A percentile compares a stretch with the other conserved stretches of the same genome.
These are phyloP conservation scores for Lachnellula cervina DNA, from an alignment of 2,329 filamentous ascomycete genomes.

Conservation along the genomic window DNA sequence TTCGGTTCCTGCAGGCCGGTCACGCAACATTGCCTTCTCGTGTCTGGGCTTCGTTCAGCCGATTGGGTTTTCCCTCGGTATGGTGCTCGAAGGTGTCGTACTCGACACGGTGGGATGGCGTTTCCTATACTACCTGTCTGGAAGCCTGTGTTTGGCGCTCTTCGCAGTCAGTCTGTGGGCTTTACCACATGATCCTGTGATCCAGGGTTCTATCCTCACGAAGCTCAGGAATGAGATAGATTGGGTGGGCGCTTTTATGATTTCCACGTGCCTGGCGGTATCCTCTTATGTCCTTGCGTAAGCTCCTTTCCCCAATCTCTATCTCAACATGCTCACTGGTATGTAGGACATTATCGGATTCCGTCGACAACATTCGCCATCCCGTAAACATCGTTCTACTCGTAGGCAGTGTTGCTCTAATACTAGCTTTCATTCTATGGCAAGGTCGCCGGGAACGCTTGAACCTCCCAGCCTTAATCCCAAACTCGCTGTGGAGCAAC, in stretches of 20 bases:
- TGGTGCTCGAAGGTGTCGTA: conserved; percentile 46
- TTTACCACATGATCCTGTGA: conserved; percentile 29
- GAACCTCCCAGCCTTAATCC: conserved; percentile 51
- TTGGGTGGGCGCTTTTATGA: conserved; percentile 48
- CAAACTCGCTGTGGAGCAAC: conserved; percentile 58
- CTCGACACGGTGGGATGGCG: conserved; percentile 45
- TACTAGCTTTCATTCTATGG: conserved; percentile 20
- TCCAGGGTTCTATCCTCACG: conserved; percentile 28
- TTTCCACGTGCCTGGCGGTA: conserved; percentile 42
- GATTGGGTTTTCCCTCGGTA: conserved; percentile 45
- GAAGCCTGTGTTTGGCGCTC: conserved; percentile 33
- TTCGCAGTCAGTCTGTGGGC: conserved; percentile 35
- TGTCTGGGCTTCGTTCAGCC: conserved; percentile 43
- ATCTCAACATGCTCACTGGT: no score
- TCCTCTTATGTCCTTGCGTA: conserved; percentile 51
- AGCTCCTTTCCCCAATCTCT: conserved; percentile 23
- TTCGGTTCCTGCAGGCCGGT: conserved; percentile 35
- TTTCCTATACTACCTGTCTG: conserved; percentile 40
- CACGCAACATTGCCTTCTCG: conserved; percentile 39
- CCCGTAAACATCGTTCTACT: conserved; percentile 46
- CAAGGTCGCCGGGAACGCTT: conserved; percentile 40
- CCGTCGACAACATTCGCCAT: conserved; percentile 38
- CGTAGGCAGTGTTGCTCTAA: conserved; percentile 38
- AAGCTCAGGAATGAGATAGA: conserved; percentile 42
- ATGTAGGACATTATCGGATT: conserved; percentile 33